A percentile compares a stretch with the other conserved stretches of the same genome.
These are phyloP conservation scores for Cerrena zonata DNA, from an alignment of 1,284 basidiomycete species.

Conservation along the genomic window DNA sequence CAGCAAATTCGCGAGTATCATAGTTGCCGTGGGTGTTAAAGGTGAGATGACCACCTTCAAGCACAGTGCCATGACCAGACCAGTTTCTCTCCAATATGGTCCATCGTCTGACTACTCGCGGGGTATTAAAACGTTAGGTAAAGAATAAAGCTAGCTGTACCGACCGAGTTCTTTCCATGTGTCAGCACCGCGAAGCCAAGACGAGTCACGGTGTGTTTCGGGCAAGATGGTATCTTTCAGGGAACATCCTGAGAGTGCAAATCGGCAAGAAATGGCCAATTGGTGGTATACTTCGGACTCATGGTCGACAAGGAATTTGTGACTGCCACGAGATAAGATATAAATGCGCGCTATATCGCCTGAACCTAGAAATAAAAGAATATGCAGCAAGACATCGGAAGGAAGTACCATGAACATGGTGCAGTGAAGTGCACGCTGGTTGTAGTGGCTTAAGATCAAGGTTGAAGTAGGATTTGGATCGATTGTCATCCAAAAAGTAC, in stretches of 20 bases:
- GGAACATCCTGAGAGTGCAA: slow-evolving; percentile 14
- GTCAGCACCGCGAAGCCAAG: slow-evolving; percentile 12
- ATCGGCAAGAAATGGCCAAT: slow-evolving; percentile 20
- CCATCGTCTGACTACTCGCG: slow-evolving; percentile 14
- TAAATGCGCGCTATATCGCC: slow-evolving; percentile 17
- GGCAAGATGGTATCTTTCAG: slow-evolving; percentile 14
- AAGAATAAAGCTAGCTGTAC: slow-evolving; percentile 1
- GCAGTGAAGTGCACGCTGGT: too few relatives aligned
- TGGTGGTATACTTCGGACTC: slow-evolving; percentile 21
- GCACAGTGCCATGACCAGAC: slow-evolving; percentile 16
- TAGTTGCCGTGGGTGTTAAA: slow-evolving; percentile 8
- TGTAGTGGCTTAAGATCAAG: too few relatives aligned
- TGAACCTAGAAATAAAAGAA: slow-evolving; percentile 17
- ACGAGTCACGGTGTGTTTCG: not conserved
- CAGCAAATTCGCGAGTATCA: slow-evolving; percentile 14
- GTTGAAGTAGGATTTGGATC: too few relatives aligned
- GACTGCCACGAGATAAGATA: slow-evolving; percentile 12
- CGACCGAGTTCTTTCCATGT: slow-evolving; percentile 23
- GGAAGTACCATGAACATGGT: slow-evolving; percentile 17
- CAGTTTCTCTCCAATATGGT: slow-evolving; percentile 17
- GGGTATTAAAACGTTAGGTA: not conserved
- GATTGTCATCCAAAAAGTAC: too few relatives aligned
- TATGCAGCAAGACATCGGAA: slow-evolving; percentile 18
- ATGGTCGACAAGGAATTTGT: slow-evolving; percentile 14
- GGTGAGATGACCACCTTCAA: slow-evolving; percentile 15